Evolutionary conservation across 176 grass and related monocot genomes (phyloP).

Genomic region (Puccinellia tenuiflora): DNA sequence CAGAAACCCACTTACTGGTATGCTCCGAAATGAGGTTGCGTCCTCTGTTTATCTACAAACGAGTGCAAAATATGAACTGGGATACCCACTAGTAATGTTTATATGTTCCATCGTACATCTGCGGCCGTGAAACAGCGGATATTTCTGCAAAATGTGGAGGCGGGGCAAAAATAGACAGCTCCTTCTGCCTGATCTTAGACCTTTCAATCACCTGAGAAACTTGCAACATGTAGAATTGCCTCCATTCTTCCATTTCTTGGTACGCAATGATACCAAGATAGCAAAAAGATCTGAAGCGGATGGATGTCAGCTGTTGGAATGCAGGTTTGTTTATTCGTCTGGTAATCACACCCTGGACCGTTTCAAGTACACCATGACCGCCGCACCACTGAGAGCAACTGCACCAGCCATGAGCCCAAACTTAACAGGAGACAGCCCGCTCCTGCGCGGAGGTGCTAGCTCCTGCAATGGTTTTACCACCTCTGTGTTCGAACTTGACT

Average conservation of each 20-base stretch:
- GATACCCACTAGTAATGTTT: not conserved
- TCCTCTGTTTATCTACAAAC: constrained; percentile 13
- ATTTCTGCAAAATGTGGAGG: not conserved
- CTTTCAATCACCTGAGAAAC: not conserved
- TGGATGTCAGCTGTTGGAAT: constrained; percentile 13
- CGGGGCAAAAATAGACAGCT: not conserved
- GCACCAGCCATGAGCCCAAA: constrained; percentile 51
- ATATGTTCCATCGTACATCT: constrained; percentile 2
- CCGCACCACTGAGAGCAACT: constrained; percentile 50
- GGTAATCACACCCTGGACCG: constrained; percentile 65
- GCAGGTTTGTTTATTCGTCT: not conserved
- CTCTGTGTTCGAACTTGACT: constrained; percentile 25
- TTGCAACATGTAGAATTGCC: not conserved
- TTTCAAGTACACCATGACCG: constrained; percentile 74
- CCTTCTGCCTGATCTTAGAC: not conserved
- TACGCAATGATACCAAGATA: not conserved
- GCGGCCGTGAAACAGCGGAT: not conserved
- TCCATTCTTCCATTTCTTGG: not conserved
- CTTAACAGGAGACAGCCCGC: constrained; percentile 24
- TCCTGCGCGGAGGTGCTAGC: constrained; percentile 25
- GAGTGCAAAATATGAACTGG: not conserved
- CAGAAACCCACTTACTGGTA: not conserved
- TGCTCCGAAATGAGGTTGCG: not conserved
- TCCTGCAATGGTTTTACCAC: constrained; percentile 27
- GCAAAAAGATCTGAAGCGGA: not conserved